Evolutionary conservation across 257 asterid genomes (phyloP).

Genomic region (Solanum piurae): DNA sequence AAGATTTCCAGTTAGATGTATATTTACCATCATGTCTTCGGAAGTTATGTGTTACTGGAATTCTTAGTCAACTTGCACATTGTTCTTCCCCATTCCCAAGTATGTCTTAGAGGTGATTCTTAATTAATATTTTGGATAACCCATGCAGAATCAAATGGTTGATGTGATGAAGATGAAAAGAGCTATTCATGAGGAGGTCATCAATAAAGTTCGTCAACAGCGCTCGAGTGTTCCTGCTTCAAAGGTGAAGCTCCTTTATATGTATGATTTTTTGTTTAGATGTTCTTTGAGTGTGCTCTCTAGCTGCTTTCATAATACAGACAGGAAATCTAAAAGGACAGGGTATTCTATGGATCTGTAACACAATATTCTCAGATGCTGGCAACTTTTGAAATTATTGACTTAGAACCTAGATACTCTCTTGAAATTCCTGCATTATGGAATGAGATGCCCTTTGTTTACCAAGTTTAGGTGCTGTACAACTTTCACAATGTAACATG

Average conservation of each 20-base stretch:
- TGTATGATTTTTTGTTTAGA: neutral
- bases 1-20: neutral
- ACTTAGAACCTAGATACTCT: neutral
- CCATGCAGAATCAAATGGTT: constrained; percentile 34
- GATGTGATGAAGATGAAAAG: constrained; percentile 92
- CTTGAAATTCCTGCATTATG: neutral
- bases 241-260: constrained; percentile 30
- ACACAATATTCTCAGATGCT: neutral
- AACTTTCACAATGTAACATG: neutral
- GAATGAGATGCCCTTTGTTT: neutral
- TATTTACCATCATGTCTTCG: neutral
- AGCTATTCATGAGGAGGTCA: constrained; percentile 86
- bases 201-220: constrained; percentile 65
- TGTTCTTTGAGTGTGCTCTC: neutral
- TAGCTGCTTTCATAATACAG: neutral
- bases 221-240: constrained; percentile 28
- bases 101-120: constrained; percentile 7
- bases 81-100: neutral
- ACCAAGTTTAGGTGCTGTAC: neutral
- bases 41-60: neutral
- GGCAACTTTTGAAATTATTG: neutral
- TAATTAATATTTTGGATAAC: neutral
- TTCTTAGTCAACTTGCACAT: neutral
- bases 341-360: neutral
- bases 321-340: neutral